Evolutionary conservation across 768 basidiomycete genomes (phyloP).

Genomic region (Amanita pallidorosea): DNA sequence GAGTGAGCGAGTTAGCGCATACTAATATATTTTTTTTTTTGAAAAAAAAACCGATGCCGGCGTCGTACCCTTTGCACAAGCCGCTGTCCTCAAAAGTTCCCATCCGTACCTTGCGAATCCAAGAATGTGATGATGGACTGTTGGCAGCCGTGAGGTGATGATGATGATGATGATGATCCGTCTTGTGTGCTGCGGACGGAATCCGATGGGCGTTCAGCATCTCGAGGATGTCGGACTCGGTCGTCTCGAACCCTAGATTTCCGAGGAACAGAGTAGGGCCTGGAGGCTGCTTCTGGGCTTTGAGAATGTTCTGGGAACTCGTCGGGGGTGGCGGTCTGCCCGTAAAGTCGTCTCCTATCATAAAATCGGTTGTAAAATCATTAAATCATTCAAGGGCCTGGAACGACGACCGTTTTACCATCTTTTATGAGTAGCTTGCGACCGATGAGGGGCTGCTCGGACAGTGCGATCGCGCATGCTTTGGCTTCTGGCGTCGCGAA

Average conservation of each 20-base stretch:
- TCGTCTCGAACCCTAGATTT: constrained; percentile 87
- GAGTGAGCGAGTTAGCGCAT: too few species aligned
- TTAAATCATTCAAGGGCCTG: constrained; percentile 22
- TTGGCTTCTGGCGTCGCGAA: constrained; percentile 75
- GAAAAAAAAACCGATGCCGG: too few species aligned
- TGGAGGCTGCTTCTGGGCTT: constrained; percentile 71
- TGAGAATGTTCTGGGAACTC: constrained; percentile 64
- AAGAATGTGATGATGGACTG: constrained; percentile 22
- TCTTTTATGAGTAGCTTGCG: constrained; percentile 90
- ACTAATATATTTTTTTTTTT: too few species aligned
- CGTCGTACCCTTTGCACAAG: constrained; percentile 81
- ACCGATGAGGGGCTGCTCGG: constrained; percentile 77
- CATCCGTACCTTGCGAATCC: constrained; percentile 80
- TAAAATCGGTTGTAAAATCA: too few species aligned
- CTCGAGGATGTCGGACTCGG: constrained; percentile 61
- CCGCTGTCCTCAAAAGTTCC: constrained; percentile 97
- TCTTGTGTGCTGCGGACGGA: constrained; percentile 15
- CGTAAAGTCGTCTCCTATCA: constrained; percentile 65
- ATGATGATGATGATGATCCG: constrained; percentile 6
- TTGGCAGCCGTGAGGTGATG: constrained; percentile 6
- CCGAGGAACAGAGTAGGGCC: constrained; percentile 87
- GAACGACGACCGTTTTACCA: constrained; percentile 29
- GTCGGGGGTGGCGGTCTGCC: constrained; percentile 45
- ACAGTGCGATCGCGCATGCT: constrained; percentile 60
- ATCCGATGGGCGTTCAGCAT: constrained; percentile 61